Base-by-base conservation (phyloP, 2,329 filamentous ascomycete genomes). In the Colletotrichum chlorophyti region DNA sequence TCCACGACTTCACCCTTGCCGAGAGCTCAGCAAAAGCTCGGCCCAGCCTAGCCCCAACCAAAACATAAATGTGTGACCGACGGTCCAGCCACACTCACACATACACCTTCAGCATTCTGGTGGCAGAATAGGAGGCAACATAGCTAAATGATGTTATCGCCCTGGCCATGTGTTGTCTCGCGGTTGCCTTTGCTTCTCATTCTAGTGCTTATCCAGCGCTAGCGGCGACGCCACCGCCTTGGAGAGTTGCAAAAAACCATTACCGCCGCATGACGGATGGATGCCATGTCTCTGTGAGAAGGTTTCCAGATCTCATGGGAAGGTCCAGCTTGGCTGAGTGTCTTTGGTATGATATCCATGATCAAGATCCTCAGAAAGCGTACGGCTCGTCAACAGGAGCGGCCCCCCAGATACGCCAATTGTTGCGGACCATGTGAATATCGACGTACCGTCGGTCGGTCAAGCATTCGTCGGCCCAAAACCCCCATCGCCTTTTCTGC, bases 211-310 rank as follows among this genome's bases (percentile, higher is more conserved):
- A 54, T 29, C n/a, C 35, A 31, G 42, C 45, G 50, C 50, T 43
- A 49, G 57, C 43, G 37, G 43, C 51, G 43, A 38, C 55, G 55
- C 51, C 51, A 48, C 35, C 50, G 55, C 51, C 55, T 55, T 55
- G 38, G 17, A 47, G 35, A 31, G 31, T 34, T 49, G 55, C 43
- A 32, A 40, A 19, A 34, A 26, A 32, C n/a, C 34, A 40, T 43
- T 42, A 31, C 31, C 12, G 11, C 35, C 38, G 55, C 43, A 43
- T 21, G 31, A 49, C 31, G 51, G n/a, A 49, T 53, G 21, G 21
- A 23, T 17, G 31, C 17, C 32, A 38, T 38, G 46, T 38, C 12
- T 49, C 31, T 43, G 38, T 21, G 35, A 23, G 35, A 17, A n/a
- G n/a, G n/a, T n/a, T n/a, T n/a, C n/a, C n/a, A n/a, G n/a, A n/a